Conservation (phyloP, 306 rosid genomes). For the Glycine soja region DNA sequence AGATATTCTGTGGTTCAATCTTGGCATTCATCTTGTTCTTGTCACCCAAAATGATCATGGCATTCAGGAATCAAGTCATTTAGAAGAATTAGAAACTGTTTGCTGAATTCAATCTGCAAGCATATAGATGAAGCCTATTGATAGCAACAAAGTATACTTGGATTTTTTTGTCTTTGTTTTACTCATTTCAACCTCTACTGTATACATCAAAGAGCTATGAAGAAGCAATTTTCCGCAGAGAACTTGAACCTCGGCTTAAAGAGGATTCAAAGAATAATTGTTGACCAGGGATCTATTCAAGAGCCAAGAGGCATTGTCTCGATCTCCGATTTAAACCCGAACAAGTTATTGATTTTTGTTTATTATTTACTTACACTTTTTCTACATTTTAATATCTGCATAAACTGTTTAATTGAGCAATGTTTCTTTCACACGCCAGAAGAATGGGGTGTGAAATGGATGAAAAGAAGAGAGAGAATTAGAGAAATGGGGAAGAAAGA, state of each 20-base stretch:
- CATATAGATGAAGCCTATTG: constrained; percentile 32
- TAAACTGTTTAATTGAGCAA: background rate
- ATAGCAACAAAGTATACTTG: constrained; percentile 22
- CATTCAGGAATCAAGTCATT: constrained; percentile 65
- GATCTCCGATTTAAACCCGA: background rate
- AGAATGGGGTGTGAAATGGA: no score
- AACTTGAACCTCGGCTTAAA: background rate
- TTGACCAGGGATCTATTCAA: background rate
- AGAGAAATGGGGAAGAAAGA: no score
- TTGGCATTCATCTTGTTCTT: constrained; percentile 73
- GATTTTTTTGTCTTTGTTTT: background rate
- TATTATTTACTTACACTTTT: background rate
- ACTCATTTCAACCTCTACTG: constrained; percentile 13
- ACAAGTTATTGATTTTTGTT: background rate
- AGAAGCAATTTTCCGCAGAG: constrained; percentile 16
- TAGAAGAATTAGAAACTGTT: constrained; percentile 39
- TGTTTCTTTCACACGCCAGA: background rate
- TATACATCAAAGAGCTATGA: constrained; percentile 25
- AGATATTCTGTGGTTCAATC: constrained; percentile 80
- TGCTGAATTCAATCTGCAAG: constrained; percentile 7
- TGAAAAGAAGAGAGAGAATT: no score
- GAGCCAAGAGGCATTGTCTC: constrained; percentile 1
- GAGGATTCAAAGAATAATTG: constrained; percentile 1
- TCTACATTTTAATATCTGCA: background rate
- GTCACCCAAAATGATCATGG: constrained; percentile 71